phyloP scores from a whole-genome alignment of 164 flowering plant genomes.

The Akebia trifoliata region DNA sequence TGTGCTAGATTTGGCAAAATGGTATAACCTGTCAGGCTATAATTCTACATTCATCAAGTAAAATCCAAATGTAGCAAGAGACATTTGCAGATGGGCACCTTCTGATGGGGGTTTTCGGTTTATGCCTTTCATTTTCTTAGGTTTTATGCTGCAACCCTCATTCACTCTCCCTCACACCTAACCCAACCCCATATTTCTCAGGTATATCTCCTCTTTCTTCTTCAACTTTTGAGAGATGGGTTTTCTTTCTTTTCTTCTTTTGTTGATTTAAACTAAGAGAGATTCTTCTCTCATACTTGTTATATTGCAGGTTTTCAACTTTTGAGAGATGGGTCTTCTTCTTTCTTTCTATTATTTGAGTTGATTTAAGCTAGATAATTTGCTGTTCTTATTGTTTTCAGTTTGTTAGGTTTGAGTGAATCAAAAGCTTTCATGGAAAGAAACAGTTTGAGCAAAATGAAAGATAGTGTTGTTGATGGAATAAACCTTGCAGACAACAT shows the following conservation, averaged over 20 bases:
- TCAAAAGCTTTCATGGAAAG: slow-evolving; percentile 23
- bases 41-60: not conserved
- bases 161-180: not conserved
- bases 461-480: slow-evolving; percentile 11
- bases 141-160: not conserved
- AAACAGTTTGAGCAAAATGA: slow-evolving; percentile 15
- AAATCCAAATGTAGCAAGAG: not conserved
- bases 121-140: not conserved
- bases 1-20: not conserved
- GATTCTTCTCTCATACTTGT: no score
- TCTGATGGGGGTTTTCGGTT: slow-evolving; percentile 1
- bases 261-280: slow-evolving; percentile 4
- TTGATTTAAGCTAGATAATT: slow-evolving; percentile 8
- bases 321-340: not conserved
- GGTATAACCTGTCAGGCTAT: slow-evolving; percentile 3
- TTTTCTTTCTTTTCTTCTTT: not conserved
- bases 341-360: not conserved
- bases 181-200: not conserved
- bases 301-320: no score
- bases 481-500: not conserved
- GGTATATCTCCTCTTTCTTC: no score
- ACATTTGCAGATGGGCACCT: not conserved
- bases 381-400: not conserved
- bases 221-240: not conserved
- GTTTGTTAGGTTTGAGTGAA: slow-evolving; percentile 1